Base-by-base conservation (phyloP, 140 eudicot species). In the Cichorium intybus region DNA sequence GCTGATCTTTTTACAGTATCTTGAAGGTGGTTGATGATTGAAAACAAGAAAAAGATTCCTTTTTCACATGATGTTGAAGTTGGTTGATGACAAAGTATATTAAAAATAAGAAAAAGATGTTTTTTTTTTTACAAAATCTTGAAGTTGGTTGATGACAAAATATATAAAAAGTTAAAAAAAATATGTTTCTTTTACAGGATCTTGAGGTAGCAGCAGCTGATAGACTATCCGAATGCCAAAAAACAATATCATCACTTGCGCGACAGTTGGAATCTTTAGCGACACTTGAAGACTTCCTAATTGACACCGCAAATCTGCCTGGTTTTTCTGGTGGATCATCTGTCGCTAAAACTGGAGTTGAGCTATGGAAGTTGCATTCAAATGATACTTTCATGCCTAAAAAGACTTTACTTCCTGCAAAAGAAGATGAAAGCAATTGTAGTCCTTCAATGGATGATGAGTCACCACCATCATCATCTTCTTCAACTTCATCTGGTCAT, bases 211-310 rank as follows among this genome's bases (percentile, higher is more conserved):
- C 96, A 50, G 97, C 97, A 60, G 96, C 97, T 37, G 88, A 79
- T 55, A 91, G 91, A 66, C 95, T 91, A 24, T 84, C 95, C 7
- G 96, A 87, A 43, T 91, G 97, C 75, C 97, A 91, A 76, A 80
- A 80, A 70, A 91, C 97, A 3, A 91, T 91, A 48, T 94, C 95
- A 53, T 91, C 96, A 26, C 89, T 91, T 0, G 97, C 96, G 10
- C 79, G 75, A 71, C 97, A 91, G 58, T 80, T 91, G n/a, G 69
- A 87, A 50, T 91, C 96, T 18, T 79, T 91, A 69, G 96, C 97
- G 17, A 91, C 96, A 43, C 71, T 91, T 5, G 97, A 91, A 74
- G 97, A 87, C 71, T 91, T 91, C 74, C 65, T 91, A 48, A 84
- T 79, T 18, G 97, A 91, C 63, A 87, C 95, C 9, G 72, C 91